Percentiles rank a stretch among this genome's conserved stretches.
Conservation (phyloP, 139 green algal species). For the Chlorella vulgaris region DNA sequence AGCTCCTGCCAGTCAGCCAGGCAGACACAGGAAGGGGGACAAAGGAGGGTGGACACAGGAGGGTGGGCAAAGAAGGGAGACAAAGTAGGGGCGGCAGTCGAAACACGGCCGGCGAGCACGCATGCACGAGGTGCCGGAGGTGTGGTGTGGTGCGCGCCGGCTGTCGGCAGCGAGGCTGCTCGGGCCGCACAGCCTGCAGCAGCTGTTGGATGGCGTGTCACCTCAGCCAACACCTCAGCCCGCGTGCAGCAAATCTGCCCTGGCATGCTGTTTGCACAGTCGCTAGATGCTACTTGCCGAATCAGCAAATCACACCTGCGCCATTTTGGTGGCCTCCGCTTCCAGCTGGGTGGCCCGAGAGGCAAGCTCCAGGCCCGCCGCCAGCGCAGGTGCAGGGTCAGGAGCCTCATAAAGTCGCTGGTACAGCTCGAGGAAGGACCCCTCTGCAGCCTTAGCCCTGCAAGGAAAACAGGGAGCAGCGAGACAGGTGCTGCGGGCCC, state of each 20-base stretch:
- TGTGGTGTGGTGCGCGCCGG: background rate
- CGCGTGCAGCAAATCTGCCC: background rate
- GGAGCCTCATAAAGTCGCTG: conserved; percentile 92
- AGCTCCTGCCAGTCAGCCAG: conserved; percentile 69
- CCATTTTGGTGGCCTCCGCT: conserved; percentile 41
- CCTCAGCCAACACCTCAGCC: no score
- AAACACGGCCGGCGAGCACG: no score
- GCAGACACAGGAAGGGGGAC: no score
- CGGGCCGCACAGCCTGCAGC: no score
- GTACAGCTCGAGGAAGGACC: conserved; percentile 89
- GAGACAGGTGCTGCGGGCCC: no score
- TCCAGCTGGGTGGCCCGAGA: conserved; percentile 66
- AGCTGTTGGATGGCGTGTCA: no score
- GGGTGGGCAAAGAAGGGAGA: no score
- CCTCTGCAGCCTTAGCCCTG: conserved; percentile 71
- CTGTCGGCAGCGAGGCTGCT: no score
- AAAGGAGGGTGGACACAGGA: no score
- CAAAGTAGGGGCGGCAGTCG: no score
- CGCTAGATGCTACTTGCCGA: background rate
- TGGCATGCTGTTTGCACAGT: background rate
- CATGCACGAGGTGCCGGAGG: no score
- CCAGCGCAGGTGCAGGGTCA: conserved; percentile 81
- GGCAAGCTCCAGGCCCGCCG: conserved; percentile 58
- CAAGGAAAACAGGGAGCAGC: background rate
- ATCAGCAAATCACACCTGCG: background rate